These are phyloP conservation scores for Cercospora nicotianae DNA, from an alignment of 2,329 filamentous ascomycete genomes.

Conservation along the genomic window DNA sequence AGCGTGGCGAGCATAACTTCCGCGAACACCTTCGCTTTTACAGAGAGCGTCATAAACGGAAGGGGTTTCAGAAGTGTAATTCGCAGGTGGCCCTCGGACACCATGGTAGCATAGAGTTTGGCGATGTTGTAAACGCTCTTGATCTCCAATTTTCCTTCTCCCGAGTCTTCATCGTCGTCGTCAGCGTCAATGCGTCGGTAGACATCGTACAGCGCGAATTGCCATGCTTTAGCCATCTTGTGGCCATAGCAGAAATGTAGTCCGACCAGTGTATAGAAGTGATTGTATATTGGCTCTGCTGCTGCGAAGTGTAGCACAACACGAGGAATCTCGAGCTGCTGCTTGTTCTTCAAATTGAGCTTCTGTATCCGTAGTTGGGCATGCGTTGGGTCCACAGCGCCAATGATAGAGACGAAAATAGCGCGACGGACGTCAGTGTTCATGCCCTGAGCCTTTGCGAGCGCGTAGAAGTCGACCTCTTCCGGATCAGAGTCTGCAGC, in stretches of 20 bases:
- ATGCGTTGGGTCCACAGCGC: conserved; percentile 78
- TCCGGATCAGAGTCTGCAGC: conserved; percentile 36
- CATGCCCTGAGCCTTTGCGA: conserved; percentile 81
- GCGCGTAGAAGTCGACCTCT: conserved; percentile 63
- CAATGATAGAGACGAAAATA: conserved; percentile 92
- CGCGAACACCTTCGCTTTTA: conserved; percentile 73
- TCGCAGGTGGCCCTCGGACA: conserved; percentile 59
- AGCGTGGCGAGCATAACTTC: conserved; percentile 77
- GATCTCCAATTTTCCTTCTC: conserved; percentile 55
- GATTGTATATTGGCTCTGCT: conserved; percentile 82
- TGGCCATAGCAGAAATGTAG: conserved; percentile 71
- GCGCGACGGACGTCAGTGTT: conserved; percentile 82
- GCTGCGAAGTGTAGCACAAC: conserved; percentile 86
- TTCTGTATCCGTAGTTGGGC: conserved; percentile 78
- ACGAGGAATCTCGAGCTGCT: conserved; percentile 81
- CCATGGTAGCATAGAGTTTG: conserved; percentile 64
- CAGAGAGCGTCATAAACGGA: conserved; percentile 74
- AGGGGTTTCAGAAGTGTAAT: conserved; percentile 65
- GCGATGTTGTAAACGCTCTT: conserved; percentile 66
- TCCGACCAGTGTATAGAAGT: conserved; percentile 87
- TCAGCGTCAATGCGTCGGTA: conserved; percentile 71
- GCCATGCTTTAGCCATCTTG: conserved; percentile 78
- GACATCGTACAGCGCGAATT: conserved; percentile 81
- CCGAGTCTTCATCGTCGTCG: conserved; percentile 58
- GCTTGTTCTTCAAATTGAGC: conserved; percentile 79